Evolutionary conservation across 164 flowering plant species (phyloP), one percentile per base, ranked within the genome.

Genomic region (Berberis thunbergii): DNA sequence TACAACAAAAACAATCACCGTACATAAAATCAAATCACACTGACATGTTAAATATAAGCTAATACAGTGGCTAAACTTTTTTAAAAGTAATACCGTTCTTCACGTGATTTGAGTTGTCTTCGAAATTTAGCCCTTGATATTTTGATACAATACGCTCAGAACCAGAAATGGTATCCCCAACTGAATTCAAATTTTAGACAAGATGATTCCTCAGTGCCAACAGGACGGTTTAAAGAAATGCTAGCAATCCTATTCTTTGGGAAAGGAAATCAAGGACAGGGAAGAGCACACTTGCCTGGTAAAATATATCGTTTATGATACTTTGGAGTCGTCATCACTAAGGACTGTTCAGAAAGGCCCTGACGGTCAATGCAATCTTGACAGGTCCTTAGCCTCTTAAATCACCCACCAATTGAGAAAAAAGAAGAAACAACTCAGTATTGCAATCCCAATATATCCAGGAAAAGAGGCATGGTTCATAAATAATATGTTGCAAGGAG

Each of bases 241-340:
- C 1, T 50, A 4, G 54, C 12, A 52, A 52, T 11, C 54, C 54
- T 1, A 1, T 52, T 40, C 40, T 4, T 13, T 41, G 46, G 64
- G 62, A 6, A 41, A 5, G 52, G 11, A 8, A 53, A 7, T 13
- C 41, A 54, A 50, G 60, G 57, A 8, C 56, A 61, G 41, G 53
- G 44, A 52, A 66, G 49, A 39, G 13, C 3, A 45, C 38, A 46
- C 46, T 80, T 83, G 60, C 98, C 92, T 76, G 96, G 96, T 69
- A 94, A 75, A 64, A 80, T 82, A 76, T 88, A 94, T 6, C 86
- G 84, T 71, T 86, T 94, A 52, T 86, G 96, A 69, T 81, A 83
- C 73, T 86, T 83, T 5, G 98, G 97, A 60, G 88, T 73, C 43
- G 71, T 75, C 59, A 91, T 84, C 67, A 78, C 81, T 48, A 81